Conservation (phyloP, 2,329 filamentous ascomycete genomes). For the Fusarium ambrosium region DNA sequence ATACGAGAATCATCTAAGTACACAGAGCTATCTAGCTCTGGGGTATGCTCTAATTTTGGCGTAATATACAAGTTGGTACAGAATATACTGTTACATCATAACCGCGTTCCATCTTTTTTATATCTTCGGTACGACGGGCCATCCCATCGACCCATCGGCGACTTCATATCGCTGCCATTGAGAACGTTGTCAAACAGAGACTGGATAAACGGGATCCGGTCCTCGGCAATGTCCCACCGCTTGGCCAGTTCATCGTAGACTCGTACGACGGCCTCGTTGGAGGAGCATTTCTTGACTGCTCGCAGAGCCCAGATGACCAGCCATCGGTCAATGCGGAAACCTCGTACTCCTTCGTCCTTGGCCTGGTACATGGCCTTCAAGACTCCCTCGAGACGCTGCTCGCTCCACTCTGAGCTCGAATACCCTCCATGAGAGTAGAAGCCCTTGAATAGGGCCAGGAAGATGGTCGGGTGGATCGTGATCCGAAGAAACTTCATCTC, state of each 20-base stretch:
- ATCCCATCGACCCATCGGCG: slow-evolving; percentile 43
- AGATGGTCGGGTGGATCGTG: slow-evolving; percentile 80
- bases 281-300: slow-evolving; percentile 74
- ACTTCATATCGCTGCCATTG: slow-evolving; percentile 50
- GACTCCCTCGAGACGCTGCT: slow-evolving; percentile 74
- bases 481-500: slow-evolving; percentile 83
- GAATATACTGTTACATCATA: slow-evolving; percentile 46
- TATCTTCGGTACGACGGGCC: slow-evolving; percentile 39
- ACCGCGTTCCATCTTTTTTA: slow-evolving; percentile 47
- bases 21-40: slow-evolving; percentile 29
- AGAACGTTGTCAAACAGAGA: slow-evolving; percentile 60
- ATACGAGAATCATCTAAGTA: slow-evolving; percentile 12
- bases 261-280: slow-evolving; percentile 63
- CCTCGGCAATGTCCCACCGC: slow-evolving; percentile 61
- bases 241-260: slow-evolving; percentile 66
- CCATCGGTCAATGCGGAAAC: slow-evolving; percentile 70
- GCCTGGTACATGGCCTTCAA: slow-evolving; percentile 74
- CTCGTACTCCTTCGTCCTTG: slow-evolving; percentile 60
- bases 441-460: slow-evolving; percentile 84
- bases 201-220: slow-evolving; percentile 62
- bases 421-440: slow-evolving; percentile 80
- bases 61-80: slow-evolving; percentile 46
- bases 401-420: slow-evolving; percentile 77
- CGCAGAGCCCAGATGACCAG: slow-evolving; percentile 71
- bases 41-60: slow-evolving; percentile 41